These are phyloP conservation scores for Athelia sp. DNA, from an alignment of 1,284 basidiomycete species.

Conservation along the genomic window DNA sequence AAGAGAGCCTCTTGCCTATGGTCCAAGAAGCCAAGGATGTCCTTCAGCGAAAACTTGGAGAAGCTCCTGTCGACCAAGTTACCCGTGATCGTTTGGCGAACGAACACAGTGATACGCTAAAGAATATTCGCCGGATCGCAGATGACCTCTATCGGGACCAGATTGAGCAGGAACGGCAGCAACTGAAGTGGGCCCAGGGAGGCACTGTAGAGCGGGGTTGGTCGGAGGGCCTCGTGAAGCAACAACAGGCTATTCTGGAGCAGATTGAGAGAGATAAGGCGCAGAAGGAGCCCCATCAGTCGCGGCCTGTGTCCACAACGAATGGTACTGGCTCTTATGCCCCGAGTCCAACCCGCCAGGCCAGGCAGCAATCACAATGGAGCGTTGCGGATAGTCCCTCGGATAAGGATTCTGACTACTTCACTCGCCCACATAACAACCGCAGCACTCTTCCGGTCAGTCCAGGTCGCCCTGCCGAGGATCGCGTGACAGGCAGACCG, in stretches of 20 bases:
- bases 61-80: neutral
- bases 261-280: slow-evolving; percentile 17
- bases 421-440: neutral
- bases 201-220: slow-evolving; percentile 11
- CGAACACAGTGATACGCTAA: slow-evolving; percentile 7
- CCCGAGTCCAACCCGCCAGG: neutral
- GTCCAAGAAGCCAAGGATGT: neutral
- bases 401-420: neutral
- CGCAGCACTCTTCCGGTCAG: neutral
- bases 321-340: too few species aligned
- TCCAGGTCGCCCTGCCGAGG: neutral
- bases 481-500: slow-evolving; percentile 1
- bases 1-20: neutral
- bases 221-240: slow-evolving; percentile 13
- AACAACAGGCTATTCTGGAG: slow-evolving; percentile 27
- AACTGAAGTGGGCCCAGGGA: slow-evolving; percentile 20
- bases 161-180: slow-evolving; percentile 21
- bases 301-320: too few species aligned
- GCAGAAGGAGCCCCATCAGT: neutral
- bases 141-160: slow-evolving; percentile 22
- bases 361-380: neutral
- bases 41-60: neutral
- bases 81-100: neutral
- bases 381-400: neutral
- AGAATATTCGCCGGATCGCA: slow-evolving; percentile 17